Evolutionary conservation across 2,329 filamentous ascomycete genomes (phyloP).

Genomic region (Cladosporium austrohemisphaericum): DNA sequence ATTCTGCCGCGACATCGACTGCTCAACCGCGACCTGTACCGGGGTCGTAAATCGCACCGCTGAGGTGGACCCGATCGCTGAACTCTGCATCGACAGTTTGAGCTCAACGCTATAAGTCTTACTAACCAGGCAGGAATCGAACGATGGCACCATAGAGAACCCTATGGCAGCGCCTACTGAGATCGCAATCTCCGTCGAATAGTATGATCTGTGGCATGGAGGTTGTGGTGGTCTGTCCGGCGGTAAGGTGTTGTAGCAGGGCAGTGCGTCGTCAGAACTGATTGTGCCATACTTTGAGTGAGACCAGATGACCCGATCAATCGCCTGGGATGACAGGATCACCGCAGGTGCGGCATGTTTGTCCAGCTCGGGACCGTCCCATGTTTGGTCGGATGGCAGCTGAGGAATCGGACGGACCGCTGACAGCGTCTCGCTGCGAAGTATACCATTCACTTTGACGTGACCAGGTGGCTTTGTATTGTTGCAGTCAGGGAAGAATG

Average conservation of each 20-base stretch:
- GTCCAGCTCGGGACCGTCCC: neutral
- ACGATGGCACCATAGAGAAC: neutral
- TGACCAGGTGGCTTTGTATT: neutral
- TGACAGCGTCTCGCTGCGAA: neutral
- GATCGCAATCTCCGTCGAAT: neutral
- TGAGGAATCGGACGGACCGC: neutral
- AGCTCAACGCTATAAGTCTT: neutral
- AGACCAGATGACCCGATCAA: neutral
- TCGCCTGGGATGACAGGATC: neutral
- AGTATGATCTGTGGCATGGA: neutral
- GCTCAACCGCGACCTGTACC: neutral
- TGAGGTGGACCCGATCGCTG: neutral
- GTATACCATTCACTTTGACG: neutral
- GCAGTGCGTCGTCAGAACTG: neutral
- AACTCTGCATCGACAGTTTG: neutral
- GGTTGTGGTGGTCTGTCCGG: neutral
- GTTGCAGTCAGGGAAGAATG: neutral
- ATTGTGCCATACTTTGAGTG: neutral
- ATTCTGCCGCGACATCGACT: too few relatives aligned
- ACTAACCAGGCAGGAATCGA: slow-evolving; percentile 1
- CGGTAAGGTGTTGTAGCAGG: neutral
- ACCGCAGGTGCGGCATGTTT: neutral
- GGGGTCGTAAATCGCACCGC: neutral
- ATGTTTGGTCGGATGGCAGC: neutral
- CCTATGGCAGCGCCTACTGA: neutral